Evolutionary conservation across 805 yeast species (phyloP).

Genomic region (Candida schatavii): DNA sequence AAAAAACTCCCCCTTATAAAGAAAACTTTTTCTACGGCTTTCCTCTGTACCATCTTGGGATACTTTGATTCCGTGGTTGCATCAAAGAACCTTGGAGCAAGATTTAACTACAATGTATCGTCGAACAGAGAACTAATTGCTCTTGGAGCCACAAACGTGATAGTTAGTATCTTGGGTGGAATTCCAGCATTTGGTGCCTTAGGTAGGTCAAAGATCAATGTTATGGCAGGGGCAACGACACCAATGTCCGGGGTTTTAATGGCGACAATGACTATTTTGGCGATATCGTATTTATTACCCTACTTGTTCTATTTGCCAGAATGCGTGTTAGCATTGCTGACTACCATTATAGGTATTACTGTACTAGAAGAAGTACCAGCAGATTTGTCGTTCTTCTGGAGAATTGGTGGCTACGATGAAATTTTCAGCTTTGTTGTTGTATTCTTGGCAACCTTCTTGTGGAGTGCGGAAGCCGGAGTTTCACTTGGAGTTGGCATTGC

Average conservation of each 20-base stretch:
- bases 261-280: conserved; percentile 24
- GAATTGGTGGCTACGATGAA: conserved; percentile 28
- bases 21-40: conserved; percentile 25
- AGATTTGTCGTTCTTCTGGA: conserved; percentile 33
- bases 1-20: conserved; percentile 20
- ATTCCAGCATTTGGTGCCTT: conserved; percentile 36
- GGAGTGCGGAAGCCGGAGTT: conserved; percentile 41
- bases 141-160: conserved; percentile 27
- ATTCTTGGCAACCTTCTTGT: conserved; percentile 26
- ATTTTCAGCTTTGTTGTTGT: conserved; percentile 20
- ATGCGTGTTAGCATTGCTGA: conserved; percentile 33
- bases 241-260: conserved; percentile 39
- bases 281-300: conserved; percentile 24
- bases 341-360: conserved; percentile 48
- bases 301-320: conserved; percentile 25
- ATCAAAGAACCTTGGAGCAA: conserved; percentile 28
- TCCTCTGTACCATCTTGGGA: conserved; percentile 31
- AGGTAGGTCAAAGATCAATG: conserved; percentile 33
- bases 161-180: conserved; percentile 28
- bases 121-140: conserved; percentile 34
- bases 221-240: conserved; percentile 45
- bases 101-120: conserved; percentile 29
- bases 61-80: conserved; percentile 37
- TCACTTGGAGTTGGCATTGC: conserved; percentile 34
- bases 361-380: conserved; percentile 39